Base-by-base conservation (phyloP, 805 yeast genomes). In the Phaffomyces thermotolerans region DNA sequence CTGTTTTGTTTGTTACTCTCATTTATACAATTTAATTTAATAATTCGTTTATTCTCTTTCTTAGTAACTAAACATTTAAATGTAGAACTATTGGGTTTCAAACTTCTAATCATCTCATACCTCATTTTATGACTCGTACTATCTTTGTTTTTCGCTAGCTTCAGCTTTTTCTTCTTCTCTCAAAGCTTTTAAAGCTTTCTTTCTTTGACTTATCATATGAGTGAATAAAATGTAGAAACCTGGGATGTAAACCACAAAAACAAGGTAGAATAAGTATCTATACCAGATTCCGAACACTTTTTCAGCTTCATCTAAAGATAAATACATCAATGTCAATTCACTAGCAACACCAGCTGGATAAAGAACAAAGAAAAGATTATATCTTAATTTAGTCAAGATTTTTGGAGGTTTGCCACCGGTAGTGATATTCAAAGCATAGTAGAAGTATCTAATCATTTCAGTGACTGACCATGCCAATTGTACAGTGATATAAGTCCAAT, bases 331-430 rank as follows among this genome's bases (percentile, higher is more conserved):
- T 31, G 71, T 57, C 47, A 84, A 70, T 62, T 93, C 99, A 48
- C 91, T 79, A 2, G 84, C 76, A n/a, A 90, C 96, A 3, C 99
- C 99, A 18, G 84, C 63, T 17, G 99, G 99, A 58, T 93, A 93
- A 51, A 93, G 69, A 3, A 87, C 76, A 52, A 76, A 75, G 64
- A 93, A 93, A 24, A 87, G 67, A 50, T 85, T 84, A 72, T 93
- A 93, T 57, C 99, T 76, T 50, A 88, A 66, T 73, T 82, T 75
- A 17, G 80, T 75, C 52, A 91, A 69, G 58, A 67, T 59, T 33
- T 58, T 54, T 5, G 93, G 84, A 14, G 84, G 81, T 2, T 66
- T 57, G 2, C 73, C 76, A 8, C 68, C 66, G 25, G 72, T 67
- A 23, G 63, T 59, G 48, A 84, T 64, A 52, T 79, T 79, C 43